Percentiles rank a stretch among this genome's conserved stretches.
These are phyloP conservation scores for Aspergillus aculeatus DNA, from an alignment of 2,329 filamentous ascomycete species.

Conservation along the genomic window DNA sequence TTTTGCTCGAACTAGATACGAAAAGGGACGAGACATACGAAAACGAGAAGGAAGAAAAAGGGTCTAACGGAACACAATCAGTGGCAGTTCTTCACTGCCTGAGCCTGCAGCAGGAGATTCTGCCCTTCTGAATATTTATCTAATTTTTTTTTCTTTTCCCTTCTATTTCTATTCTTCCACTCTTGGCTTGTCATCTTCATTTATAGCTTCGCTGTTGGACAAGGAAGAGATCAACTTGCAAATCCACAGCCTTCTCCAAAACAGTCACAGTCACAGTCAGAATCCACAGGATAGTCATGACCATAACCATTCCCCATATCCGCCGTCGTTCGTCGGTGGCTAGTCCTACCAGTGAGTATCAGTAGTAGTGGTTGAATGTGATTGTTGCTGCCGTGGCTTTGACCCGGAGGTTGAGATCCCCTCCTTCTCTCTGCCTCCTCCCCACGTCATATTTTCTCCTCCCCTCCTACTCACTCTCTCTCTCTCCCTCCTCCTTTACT, in stretches of 20 bases:
- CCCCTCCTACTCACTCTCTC: background rate
- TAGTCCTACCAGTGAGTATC: conserved; percentile 29
- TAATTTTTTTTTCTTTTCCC: conserved; percentile 6
- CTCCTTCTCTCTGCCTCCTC: conserved; percentile 2
- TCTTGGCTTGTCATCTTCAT: conserved; percentile 4
- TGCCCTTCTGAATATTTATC: no score
- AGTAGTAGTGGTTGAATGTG: conserved; percentile 19
- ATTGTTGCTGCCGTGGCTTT: conserved; percentile 5
- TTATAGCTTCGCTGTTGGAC: background rate
- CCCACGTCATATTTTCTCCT: conserved; percentile 21
- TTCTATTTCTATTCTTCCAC: conserved; percentile 6
- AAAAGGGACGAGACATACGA: background rate
- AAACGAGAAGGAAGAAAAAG: conserved; percentile 6
- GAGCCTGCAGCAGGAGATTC: background rate
- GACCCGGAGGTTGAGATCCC: background rate
- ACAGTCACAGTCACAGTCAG: no score
- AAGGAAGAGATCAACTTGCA: background rate
- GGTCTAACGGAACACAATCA: background rate
- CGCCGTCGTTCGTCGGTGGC: conserved; percentile 36
- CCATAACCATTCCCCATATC: conserved; percentile 33
- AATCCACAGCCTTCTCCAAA: background rate
- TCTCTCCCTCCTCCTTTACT: conserved; percentile 10
- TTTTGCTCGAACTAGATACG: conserved; percentile 3
- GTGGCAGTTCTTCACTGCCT: background rate
- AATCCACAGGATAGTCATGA: conserved; percentile 28